Conservation (phyloP, 768 basidiomycete species). For the Pleurotus sapidus region DNA sequence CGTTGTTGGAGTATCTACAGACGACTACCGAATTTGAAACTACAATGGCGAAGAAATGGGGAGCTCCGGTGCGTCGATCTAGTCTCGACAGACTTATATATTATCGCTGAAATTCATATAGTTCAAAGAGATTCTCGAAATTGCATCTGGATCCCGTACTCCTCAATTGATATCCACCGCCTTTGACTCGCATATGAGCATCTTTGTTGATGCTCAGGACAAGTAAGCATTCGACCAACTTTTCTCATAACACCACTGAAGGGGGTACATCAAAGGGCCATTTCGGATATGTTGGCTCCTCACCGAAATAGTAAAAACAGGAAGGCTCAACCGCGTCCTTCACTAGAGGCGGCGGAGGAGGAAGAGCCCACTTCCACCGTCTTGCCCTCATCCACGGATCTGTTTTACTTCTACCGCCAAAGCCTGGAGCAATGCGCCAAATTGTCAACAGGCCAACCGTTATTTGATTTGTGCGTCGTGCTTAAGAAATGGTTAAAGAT, state of each 20-base stretch:
- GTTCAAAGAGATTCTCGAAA: conserved; percentile 65
- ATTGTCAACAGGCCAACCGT: conserved; percentile 77
- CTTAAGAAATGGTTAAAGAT: conserved; percentile 94
- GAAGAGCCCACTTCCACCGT: conserved; percentile 56
- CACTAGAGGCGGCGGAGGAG: conserved; percentile 54
- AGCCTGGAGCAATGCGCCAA: conserved; percentile 93
- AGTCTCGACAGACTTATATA: neutral
- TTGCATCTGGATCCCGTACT: conserved; percentile 48
- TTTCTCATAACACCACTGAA: neutral
- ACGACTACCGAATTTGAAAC: conserved; percentile 87
- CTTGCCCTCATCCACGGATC: conserved; percentile 89
- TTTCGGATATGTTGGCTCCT: conserved; percentile 86
- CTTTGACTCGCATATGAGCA: conserved; percentile 88
- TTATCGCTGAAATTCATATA: conserved; percentile 20
- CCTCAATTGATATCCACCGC: conserved; percentile 81
- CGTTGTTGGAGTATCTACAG: conserved; percentile 83
- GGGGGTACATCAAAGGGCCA: conserved; percentile 48
- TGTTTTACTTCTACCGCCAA: conserved; percentile 97
- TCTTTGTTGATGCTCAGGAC: conserved; percentile 97
- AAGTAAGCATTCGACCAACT: conserved; percentile 46
- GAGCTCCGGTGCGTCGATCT: conserved; percentile 51
- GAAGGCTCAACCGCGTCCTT: conserved; percentile 53
- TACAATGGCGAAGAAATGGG: conserved; percentile 80
- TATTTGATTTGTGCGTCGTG: conserved; percentile 77
- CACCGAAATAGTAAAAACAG: conserved; percentile 53